Evolutionary conservation across 2,329 filamentous ascomycete genomes (phyloP).

Genomic region (Davidsoniella virescens): DNA sequence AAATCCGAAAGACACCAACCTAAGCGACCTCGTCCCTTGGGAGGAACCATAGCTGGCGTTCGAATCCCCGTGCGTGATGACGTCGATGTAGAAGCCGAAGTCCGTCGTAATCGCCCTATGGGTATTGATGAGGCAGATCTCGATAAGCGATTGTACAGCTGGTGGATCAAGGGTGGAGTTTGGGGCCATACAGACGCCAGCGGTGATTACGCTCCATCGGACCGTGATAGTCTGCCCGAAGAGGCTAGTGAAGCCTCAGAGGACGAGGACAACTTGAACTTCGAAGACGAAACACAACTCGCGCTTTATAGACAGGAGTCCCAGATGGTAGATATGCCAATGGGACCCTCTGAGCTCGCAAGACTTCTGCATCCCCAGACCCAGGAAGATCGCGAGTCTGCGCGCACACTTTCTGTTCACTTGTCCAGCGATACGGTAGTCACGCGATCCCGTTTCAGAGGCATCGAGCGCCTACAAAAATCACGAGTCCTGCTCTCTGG

Average conservation of each 20-base stretch:
- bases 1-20: slow-evolving; percentile 21
- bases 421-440: slow-evolving; percentile 54
- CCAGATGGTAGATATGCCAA: slow-evolving; percentile 42
- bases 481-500: slow-evolving; percentile 37
- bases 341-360: slow-evolving; percentile 55
- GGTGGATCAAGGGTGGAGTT: slow-evolving; percentile 71
- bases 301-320: slow-evolving; percentile 22
- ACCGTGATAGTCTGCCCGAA: slow-evolving; percentile 45
- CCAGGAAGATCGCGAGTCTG: slow-evolving; percentile 64
- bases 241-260: slow-evolving; percentile 64
- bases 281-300: background rate
- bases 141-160: slow-evolving; percentile 60
- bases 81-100: slow-evolving; percentile 68
- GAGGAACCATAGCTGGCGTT: slow-evolving; percentile 10
- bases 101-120: slow-evolving; percentile 37
- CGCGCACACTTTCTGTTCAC: slow-evolving; percentile 65
- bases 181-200: slow-evolving; percentile 73
- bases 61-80: slow-evolving; percentile 29
- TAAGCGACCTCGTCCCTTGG: background rate
- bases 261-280: slow-evolving; percentile 2
- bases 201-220: slow-evolving; percentile 52
- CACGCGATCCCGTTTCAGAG: slow-evolving; percentile 64
- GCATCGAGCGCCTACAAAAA: slow-evolving; percentile 50
- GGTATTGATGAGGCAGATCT: slow-evolving; percentile 48
- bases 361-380: slow-evolving; percentile 67